A percentile compares a stretch with the other conserved stretches of the same genome.
Evolutionary conservation across 1,139 yeast genomes (phyloP).

Genomic region (Saccharomyces pastorianus): DNA sequence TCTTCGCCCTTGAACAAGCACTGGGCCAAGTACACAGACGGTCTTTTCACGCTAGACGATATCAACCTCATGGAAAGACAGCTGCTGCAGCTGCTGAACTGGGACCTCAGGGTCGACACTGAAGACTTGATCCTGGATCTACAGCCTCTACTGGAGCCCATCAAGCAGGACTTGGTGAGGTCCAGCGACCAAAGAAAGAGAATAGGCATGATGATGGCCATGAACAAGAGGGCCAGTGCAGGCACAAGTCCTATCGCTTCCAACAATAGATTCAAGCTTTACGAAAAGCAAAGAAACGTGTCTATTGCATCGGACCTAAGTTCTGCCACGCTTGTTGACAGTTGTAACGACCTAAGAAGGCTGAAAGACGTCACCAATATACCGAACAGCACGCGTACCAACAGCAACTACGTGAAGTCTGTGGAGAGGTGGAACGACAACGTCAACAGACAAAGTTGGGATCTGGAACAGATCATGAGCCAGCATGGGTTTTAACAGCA

Average conservation of each 20-base stretch:
- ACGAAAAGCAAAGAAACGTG: constrained; percentile 10
- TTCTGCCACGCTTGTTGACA: constrained; percentile 15
- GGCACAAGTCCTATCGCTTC: constrained; percentile 1
- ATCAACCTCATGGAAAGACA: constrained; percentile 78
- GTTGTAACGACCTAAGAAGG: constrained; percentile 1
- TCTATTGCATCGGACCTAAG: constrained; percentile 23
- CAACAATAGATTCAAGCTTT: background rate
- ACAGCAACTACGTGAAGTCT: background rate
- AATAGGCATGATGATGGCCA: constrained; percentile 6
- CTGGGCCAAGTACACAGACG: constrained; percentile 74
- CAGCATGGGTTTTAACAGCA: background rate
- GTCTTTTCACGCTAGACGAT: constrained; percentile 57
- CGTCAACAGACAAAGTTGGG: constrained; percentile 6
- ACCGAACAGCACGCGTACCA: background rate
- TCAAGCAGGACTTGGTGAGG: constrained; percentile 47
- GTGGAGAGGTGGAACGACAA: background rate
- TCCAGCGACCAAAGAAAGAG: constrained; percentile 20
- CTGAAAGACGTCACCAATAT: background rate
- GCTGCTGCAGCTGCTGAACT: constrained; percentile 54
- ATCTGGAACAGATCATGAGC: constrained; percentile 6
- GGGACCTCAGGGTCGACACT: constrained; percentile 56
- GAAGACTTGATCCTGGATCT: constrained; percentile 46
- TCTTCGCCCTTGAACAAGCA: constrained; percentile 68
- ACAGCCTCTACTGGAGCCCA: constrained; percentile 52
- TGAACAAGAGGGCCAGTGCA: constrained; percentile 2